Conservation (phyloP, 1,284 basidiomycete species). For the Apiotrichum sp. region DNA sequence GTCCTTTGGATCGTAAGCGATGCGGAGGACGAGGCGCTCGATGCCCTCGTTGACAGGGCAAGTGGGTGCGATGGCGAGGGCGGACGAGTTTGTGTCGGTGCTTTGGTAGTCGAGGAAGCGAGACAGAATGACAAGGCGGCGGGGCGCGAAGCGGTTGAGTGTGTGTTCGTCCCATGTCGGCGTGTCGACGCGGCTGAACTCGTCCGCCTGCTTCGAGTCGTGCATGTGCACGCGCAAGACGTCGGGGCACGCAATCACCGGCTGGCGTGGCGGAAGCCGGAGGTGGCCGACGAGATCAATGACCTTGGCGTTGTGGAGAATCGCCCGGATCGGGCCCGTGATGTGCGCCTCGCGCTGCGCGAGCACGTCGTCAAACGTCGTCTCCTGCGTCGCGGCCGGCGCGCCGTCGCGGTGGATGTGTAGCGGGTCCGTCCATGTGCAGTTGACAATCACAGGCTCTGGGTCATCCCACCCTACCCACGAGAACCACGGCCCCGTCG, state of each 20-base stretch:
- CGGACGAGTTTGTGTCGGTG: background rate
- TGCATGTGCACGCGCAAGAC: background rate
- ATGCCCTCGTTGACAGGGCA: background rate
- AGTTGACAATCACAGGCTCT: background rate
- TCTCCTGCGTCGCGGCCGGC: background rate
- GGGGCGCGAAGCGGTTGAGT: background rate
- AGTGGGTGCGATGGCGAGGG: background rate
- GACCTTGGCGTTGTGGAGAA: background rate
- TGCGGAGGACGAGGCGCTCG: background rate
- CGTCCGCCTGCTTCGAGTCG: background rate
- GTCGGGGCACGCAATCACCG: background rate
- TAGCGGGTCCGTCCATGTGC: background rate
- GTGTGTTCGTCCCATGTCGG: constrained; percentile 1
- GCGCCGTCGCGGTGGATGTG: background rate
- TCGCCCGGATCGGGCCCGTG: background rate
- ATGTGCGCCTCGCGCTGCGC: background rate
- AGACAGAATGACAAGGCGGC: background rate
- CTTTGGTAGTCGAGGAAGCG: background rate
- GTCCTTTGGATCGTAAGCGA: background rate
- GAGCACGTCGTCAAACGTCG: background rate
- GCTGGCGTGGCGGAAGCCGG: background rate
- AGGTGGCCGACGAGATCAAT: background rate
- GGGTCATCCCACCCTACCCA: background rate
- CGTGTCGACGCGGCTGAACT: background rate
- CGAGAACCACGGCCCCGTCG: background rate